phyloP scores from a whole-genome alignment of 2,329 filamentous ascomycete species.

The Arachnomyces sp. region DNA sequence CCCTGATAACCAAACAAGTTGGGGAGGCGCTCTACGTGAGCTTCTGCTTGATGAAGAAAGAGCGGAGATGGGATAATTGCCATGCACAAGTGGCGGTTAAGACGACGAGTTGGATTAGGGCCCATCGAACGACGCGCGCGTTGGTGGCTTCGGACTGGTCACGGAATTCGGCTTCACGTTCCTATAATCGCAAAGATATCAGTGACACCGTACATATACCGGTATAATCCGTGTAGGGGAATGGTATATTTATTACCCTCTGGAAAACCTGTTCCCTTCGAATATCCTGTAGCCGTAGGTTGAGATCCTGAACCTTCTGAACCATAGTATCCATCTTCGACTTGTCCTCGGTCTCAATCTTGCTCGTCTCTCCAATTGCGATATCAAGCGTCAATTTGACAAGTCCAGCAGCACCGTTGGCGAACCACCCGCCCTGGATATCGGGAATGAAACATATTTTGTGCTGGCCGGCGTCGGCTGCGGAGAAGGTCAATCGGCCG shows the following conservation, averaged over 20 bases:
- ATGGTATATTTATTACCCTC: constrained; percentile 50
- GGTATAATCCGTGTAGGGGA: background rate
- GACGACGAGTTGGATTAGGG: constrained; percentile 77
- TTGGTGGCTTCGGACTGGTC: constrained; percentile 96
- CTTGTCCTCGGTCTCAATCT: constrained; percentile 92
- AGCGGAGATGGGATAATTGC: constrained; percentile 90
- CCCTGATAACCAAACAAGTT: too few species aligned
- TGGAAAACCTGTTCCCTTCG: constrained; percentile 94
- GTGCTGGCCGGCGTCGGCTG: constrained; percentile 91
- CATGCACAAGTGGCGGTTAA: constrained; percentile 85
- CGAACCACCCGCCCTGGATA: constrained; percentile 65
- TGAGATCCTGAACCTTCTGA: constrained; percentile 80
- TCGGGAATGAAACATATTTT: constrained; percentile 89
- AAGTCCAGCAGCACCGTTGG: constrained; percentile 58
- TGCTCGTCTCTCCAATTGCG: constrained; percentile 86
- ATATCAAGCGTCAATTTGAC: constrained; percentile 82
- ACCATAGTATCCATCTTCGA: constrained; percentile 84
- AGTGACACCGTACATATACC: constrained; percentile 3
- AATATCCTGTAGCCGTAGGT: constrained; percentile 77
- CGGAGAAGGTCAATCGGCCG: constrained; percentile 91
- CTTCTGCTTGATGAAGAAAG: constrained; percentile 99
- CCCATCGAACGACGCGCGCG: constrained; percentile 85
- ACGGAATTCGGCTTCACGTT: constrained; percentile 95
- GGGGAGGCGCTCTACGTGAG: constrained; percentile 57
- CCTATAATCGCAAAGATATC: constrained; percentile 43